Evolutionary conservation across 176 grass and related monocot genomes (phyloP), one percentile per base, ranked within the genome.

Genomic region (Eremochloa ophiuroides): DNA sequence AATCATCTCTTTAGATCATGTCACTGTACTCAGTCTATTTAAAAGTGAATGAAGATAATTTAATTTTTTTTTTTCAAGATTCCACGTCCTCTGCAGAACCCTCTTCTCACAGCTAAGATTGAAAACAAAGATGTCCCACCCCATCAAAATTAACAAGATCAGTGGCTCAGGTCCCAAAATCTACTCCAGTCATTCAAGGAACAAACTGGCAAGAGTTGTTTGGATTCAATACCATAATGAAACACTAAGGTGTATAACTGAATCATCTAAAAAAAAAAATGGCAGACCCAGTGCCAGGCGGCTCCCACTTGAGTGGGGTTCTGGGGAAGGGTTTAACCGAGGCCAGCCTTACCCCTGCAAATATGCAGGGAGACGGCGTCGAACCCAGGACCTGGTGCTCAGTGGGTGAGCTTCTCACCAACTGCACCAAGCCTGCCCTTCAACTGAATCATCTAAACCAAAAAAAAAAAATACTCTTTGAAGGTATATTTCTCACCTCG

Each of bases 401-500:
- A n/a, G n/a, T n/a, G n/a, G n/a, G n/a, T n/a, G n/a, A n/a, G n/a
- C n/a, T n/a, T n/a, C n/a, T n/a, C n/a, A n/a, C n/a, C n/a, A n/a
- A n/a, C n/a, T n/a, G n/a, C n/a, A n/a, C n/a, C n/a, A n/a, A n/a
- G n/a, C n/a, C n/a, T n/a, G n/a, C n/a, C n/a, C n/a, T n/a, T n/a
- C n/a, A n/a, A n/a, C n/a, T n/a, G n/a, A n/a, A 63, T 3, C 6
- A 75, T 61, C 10, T 61, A 76, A 30, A n/a, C 22, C n/a, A n/a
- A n/a, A n/a, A n/a, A n/a, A 55, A 61, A 28, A 79, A 2, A 74
- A 65, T 18, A 65, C 13, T 71, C 2, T 5, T 62, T 62, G 62
- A 23, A 68, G 31, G 42, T 58, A 79, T 77, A 0, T 15, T 71
- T 58, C 69, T 81, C 90, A 99, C 96, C 93, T 99, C 96, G 15